phyloP scores from a whole-genome alignment of 345 rosid genomes.

The Firmiana major region DNA sequence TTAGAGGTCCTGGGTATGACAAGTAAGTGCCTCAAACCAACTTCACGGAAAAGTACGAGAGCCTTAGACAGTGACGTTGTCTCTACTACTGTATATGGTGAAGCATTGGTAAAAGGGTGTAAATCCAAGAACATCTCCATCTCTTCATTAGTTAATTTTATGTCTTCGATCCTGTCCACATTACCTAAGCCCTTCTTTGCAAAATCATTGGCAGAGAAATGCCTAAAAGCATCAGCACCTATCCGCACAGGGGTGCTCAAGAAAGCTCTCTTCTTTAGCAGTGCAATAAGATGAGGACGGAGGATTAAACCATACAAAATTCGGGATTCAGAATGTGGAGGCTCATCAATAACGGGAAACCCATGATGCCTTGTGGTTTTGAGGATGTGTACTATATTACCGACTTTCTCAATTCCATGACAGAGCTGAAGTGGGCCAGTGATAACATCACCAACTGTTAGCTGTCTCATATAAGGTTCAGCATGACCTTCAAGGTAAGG shows the following conservation, averaged over 20 bases:
- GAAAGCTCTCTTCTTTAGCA: conserved; percentile 69
- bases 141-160: conserved; percentile 67
- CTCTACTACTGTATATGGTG: conserved; percentile 92
- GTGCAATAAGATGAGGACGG: conserved; percentile 66
- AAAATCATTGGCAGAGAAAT: conserved; percentile 59
- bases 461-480: conserved; percentile 94
- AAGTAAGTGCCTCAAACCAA: conserved; percentile 82
- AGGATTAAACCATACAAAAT: conserved; percentile 74
- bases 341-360: conserved; percentile 76
- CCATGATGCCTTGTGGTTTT: conserved; percentile 72
- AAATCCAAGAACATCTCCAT: conserved; percentile 86
- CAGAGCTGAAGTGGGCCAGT: conserved; percentile 75
- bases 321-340: conserved; percentile 43
- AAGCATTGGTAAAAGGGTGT: conserved; percentile 84
- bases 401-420: conserved; percentile 72
- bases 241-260: conserved; percentile 38
- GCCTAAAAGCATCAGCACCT: conserved; percentile 33
- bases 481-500: conserved; percentile 76
- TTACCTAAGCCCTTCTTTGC: conserved; percentile 77
- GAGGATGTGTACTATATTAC: conserved; percentile 69
- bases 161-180: conserved; percentile 55
- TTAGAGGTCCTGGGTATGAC: conserved; percentile 68
- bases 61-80: conserved; percentile 94
- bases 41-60: conserved; percentile 71
- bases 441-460: conserved; percentile 73